Base-by-base conservation (phyloP, 2,329 filamentous ascomycete species). In the Microdochium bolleyi region DNA sequence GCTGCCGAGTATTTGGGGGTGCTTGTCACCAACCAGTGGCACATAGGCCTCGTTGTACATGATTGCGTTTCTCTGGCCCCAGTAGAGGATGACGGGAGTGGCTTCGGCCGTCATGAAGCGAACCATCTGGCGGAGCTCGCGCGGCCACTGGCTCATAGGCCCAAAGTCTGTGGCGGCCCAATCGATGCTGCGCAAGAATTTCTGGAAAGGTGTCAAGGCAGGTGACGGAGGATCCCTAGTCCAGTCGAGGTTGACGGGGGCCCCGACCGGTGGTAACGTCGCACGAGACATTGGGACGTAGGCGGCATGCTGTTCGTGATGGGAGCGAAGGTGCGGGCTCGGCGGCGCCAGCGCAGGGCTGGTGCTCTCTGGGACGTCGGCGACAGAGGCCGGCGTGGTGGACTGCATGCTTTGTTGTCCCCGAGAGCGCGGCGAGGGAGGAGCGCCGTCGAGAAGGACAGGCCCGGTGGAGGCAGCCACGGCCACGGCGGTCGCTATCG, bases 111-210 rank as follows among this genome's bases (percentile, higher is more conserved):
- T 61, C 8, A 69, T 54, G 24, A 71, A 58, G 51, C 65, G 65
- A 9, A 64, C 62, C 38, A 63, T 59, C 9, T 71, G 67, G 24
- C 71, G 67, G 9, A 77, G 69, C 22, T 70, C 65, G 0, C 61
- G 41, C 1, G 67, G 58, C 74, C 74, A 77, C 27, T 51, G 58
- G 3, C 57, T 54, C 54, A 72, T 68, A 1, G 68, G 65, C 1
- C 74, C 75, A 1, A 76, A 56, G 3, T 66, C 63, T 0, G 73
- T 75, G 5, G 61, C 58, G 8, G 57, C 61, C 74, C 74, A 78
- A 54, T 76, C 67, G 7, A 73, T 62, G 13, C 58, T 60, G 13
- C 70, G 61, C 30, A 70, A 53, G 44, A 60, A 62, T 10, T 56
- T 13, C 24, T 61, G 51, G 50, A 62, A 60, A 7, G 52, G 48